A percentile compares a stretch with the other conserved stretches of the same genome.
phyloP scores from a whole-genome alignment of 2,329 filamentous ascomycete genomes.

The Epichloe glyceriae region DNA sequence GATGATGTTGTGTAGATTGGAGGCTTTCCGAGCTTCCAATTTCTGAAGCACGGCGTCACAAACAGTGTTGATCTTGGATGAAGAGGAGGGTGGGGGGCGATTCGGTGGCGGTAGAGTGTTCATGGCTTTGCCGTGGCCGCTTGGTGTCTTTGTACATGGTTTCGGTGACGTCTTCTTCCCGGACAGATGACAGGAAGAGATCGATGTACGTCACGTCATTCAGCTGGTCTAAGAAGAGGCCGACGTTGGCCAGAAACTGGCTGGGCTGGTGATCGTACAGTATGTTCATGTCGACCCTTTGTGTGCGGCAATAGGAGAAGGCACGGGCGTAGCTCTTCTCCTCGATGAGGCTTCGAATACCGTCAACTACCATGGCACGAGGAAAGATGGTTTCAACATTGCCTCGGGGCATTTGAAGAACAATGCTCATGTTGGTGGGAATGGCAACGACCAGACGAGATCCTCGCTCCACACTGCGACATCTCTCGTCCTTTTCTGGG shows the following conservation, averaged over 20 bases:
- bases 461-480: constrained; percentile 81
- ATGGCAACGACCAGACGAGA: constrained; percentile 79
- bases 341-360: constrained; percentile 71
- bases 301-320: constrained; percentile 77
- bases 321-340: constrained; percentile 70
- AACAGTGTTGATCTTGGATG: constrained; percentile 67
- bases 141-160: constrained; percentile 89
- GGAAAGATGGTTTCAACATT: constrained; percentile 94
- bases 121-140: constrained; percentile 18
- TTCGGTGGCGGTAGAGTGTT: constrained; percentile 8
- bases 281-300: constrained; percentile 96
- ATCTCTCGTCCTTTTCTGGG: constrained; percentile 83
- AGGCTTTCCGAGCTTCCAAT: constrained; percentile 46
- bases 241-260: constrained; percentile 68
- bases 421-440: constrained; percentile 71
- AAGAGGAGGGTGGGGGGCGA: constrained; percentile 6
- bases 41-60: constrained; percentile 71
- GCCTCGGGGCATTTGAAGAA: constrained; percentile 89
- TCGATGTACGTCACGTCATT: constrained; percentile 74
- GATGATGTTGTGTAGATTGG: constrained; percentile 79
- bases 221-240: constrained; percentile 71
- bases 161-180: constrained; percentile 86
- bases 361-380: constrained; percentile 80
- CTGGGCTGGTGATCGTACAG: constrained; percentile 83
- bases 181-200: constrained; percentile 75